A percentile compares a stretch with the other conserved stretches of the same genome.
These are phyloP conservation scores for Russula vinacea DNA, from an alignment of 768 basidiomycete genomes.

Conservation along the genomic window DNA sequence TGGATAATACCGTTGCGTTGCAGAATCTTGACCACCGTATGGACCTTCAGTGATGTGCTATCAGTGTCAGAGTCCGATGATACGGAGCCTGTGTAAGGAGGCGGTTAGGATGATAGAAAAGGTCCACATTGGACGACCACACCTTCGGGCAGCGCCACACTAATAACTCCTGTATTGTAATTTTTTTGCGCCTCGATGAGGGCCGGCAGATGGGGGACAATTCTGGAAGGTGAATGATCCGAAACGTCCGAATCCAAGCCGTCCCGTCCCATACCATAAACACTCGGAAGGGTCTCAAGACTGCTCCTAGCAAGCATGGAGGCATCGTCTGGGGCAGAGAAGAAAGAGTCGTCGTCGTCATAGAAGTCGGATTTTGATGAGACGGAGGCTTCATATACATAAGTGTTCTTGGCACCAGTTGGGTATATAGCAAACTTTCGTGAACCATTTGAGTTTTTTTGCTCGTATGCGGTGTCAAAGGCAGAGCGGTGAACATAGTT, in stretches of 20 bases:
- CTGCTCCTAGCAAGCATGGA: slow-evolving; percentile 27
- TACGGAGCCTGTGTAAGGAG: slow-evolving; percentile 20
- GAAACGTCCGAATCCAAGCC: slow-evolving; percentile 15
- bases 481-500: slow-evolving; percentile 24
- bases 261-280: slow-evolving; percentile 7
- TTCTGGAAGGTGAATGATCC: slow-evolving; percentile 22
- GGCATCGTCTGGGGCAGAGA: slow-evolving; percentile 26
- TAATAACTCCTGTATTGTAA: slow-evolving; percentile 23
- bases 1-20: slow-evolving; percentile 20
- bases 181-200: slow-evolving; percentile 29
- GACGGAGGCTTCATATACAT: slow-evolving; percentile 28
- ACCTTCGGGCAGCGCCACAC: slow-evolving; percentile 27
- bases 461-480: slow-evolving; percentile 26
- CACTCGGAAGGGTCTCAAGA: slow-evolving; percentile 27
- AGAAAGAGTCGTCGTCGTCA: slow-evolving; percentile 28
- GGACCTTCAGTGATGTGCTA: slow-evolving; percentile 29
- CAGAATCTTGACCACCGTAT: slow-evolving; percentile 20
- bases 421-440: slow-evolving; percentile 29
- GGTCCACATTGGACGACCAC: not conserved
- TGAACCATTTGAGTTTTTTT: slow-evolving; percentile 19
- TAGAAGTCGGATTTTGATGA: slow-evolving; percentile 29
- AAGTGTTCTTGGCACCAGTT: slow-evolving; percentile 25
- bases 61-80: slow-evolving; percentile 31
- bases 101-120: not conserved
- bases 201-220: slow-evolving; percentile 27